Evolutionary conservation across 2,329 filamentous ascomycete genomes (phyloP).

Genomic region (Didymella pomorum): DNA sequence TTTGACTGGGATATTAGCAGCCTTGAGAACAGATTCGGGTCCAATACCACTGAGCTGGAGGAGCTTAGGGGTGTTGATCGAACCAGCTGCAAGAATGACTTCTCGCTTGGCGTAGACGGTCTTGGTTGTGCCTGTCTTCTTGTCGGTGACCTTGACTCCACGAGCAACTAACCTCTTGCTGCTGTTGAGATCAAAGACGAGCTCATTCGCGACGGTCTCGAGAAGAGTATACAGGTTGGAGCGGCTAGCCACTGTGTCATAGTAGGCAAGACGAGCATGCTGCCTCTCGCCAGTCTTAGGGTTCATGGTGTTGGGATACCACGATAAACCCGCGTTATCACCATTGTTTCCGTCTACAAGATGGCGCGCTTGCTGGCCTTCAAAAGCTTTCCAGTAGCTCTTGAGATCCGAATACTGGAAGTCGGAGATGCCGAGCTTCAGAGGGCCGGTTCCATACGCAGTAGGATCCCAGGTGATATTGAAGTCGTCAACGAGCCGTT

Average conservation of each 20-base stretch:
- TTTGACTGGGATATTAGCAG: constrained; percentile 37
- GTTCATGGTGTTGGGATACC: constrained; percentile 49
- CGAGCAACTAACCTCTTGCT: constrained; percentile 31
- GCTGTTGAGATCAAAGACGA: constrained; percentile 31
- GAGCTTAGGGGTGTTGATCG: constrained; percentile 66
- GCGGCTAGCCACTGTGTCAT: constrained; percentile 37
- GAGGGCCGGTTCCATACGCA: constrained; percentile 36
- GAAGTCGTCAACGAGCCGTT: constrained; percentile 23
- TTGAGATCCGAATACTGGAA: constrained; percentile 40
- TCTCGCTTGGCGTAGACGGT: constrained; percentile 53
- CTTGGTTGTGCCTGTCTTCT: constrained; percentile 24
- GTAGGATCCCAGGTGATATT: constrained; percentile 37
- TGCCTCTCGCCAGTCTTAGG: constrained; percentile 41
- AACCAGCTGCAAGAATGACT: constrained; percentile 66
- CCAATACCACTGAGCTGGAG: constrained; percentile 45
- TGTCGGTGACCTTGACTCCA: constrained; percentile 38
- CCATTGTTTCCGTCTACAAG: constrained; percentile 36
- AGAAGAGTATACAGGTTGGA: constrained; percentile 43
- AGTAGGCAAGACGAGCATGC: constrained; percentile 44
- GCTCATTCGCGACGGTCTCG: constrained; percentile 30
- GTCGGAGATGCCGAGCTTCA: constrained; percentile 40
- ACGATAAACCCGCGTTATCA: constrained; percentile 45
- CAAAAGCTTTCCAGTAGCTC: constrained; percentile 34
- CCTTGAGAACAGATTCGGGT: constrained; percentile 36
- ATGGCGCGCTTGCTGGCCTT: constrained; percentile 33